Conservation (phyloP, 2,329 filamentous ascomycete genomes). For the Fusarium sp. region DNA sequence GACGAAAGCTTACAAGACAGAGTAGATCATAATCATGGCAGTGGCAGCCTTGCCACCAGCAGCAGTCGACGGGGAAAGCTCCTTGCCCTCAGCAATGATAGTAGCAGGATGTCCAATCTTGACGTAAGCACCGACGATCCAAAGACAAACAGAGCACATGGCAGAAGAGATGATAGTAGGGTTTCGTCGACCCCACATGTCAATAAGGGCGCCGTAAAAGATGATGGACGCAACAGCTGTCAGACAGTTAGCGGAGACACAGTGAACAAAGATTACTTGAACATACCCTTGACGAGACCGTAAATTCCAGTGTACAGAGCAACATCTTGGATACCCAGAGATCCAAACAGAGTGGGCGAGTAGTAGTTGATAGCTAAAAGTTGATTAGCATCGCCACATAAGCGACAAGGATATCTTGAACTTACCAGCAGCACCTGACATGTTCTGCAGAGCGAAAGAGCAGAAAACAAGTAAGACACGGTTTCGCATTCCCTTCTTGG, state of each 20-base stretch:
- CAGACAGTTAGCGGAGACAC: conserved; percentile 1
- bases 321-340: conserved; percentile 59
- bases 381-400: not conserved
- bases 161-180: conserved; percentile 61
- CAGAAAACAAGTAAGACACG: conserved; percentile 54
- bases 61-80: conserved; percentile 55
- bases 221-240: conserved; percentile 54
- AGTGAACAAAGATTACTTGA: fast-evolving
- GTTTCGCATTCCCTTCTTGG: conserved; percentile 56
- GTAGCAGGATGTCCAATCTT: conserved; percentile 62
- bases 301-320: conserved; percentile 64
- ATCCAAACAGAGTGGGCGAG: conserved; percentile 55
- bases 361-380: conserved; percentile 57
- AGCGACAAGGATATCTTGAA: fast-evolving
- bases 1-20: conserved; percentile 58
- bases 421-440: conserved; percentile 55
- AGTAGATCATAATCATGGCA: conserved; percentile 66
- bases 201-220: conserved; percentile 56
- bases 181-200: conserved; percentile 54
- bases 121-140: conserved; percentile 65
- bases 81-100: conserved; percentile 57
- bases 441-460: conserved; percentile 55
- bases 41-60: conserved; percentile 65
- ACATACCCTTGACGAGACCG: conserved; percentile 56
- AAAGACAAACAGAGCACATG: conserved; percentile 61